phyloP scores from a whole-genome alignment of 2,329 filamentous ascomycete species.

The Penicillium expansum region DNA sequence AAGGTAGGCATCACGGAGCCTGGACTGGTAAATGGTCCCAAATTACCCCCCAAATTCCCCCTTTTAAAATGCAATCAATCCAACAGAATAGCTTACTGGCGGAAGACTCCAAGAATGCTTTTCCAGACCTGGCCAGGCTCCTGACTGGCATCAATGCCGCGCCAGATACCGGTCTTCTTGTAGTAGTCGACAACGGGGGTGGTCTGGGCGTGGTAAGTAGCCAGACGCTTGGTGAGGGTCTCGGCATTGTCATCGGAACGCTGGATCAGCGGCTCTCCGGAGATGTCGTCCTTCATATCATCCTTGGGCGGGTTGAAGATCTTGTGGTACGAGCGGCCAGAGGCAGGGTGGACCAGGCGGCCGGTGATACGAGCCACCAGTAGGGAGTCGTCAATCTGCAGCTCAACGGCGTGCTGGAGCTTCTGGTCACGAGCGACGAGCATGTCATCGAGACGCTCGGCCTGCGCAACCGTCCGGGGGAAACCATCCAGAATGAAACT shows the following conservation, averaged over 20 bases:
- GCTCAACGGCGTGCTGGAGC: conserved; percentile 92
- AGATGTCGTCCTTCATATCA: conserved; percentile 92
- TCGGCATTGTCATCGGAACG: conserved; percentile 96
- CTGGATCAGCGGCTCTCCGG: conserved; percentile 94
- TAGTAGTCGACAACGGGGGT: conserved; percentile 92
- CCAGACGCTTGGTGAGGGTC: conserved; percentile 89
- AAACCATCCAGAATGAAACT: conserved; percentile 99
- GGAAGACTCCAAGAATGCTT: conserved; percentile 81
- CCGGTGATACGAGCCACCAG: conserved; percentile 96
- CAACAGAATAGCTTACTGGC: conserved; percentile 43
- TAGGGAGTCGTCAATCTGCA: conserved; percentile 92
- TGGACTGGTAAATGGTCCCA: conserved; percentile 11
- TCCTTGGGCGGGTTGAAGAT: conserved; percentile 98
- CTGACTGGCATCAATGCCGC: conserved; percentile 90
- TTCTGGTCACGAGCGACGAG: conserved; percentile 72
- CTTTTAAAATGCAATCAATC: conserved; percentile 50
- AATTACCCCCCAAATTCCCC: conserved; percentile 30
- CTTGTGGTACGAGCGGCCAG: conserved; percentile 94
- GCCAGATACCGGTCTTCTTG: conserved; percentile 96
- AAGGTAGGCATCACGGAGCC: conserved; percentile 13
- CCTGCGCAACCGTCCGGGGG: conserved; percentile 93
- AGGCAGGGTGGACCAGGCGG: conserved; percentile 91
- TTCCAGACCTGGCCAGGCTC: conserved; percentile 95
- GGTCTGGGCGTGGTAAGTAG: conserved; percentile 93
- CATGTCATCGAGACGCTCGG: conserved; percentile 92